phyloP scores from a whole-genome alignment of 345 rosid genomes.

The Dipteronia dyeriana region DNA sequence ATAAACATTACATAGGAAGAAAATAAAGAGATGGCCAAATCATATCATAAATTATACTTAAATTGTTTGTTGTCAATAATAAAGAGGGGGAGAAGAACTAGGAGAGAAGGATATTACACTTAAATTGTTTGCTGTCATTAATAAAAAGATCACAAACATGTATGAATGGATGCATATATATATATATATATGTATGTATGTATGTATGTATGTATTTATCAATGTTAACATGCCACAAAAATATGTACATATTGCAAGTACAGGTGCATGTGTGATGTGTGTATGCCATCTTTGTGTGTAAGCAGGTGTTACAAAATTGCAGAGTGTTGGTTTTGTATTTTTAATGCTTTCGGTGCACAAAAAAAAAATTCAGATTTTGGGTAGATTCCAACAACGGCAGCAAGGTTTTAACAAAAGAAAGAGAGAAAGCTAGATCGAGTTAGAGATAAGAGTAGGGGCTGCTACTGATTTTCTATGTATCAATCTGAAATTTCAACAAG shows the following conservation, averaged over 20 bases:
- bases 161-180: not conserved
- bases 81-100: not conserved
- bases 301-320: not conserved
- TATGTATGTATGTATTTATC: not conserved
- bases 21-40: not conserved
- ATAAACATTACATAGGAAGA: slow-evolving; percentile 3
- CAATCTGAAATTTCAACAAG: not conserved
- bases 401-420: not conserved
- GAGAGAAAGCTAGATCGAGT: not conserved
- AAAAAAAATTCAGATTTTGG: no score
- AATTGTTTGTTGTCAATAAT: not conserved
- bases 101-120: no score
- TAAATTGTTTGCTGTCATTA: no score
- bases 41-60: not conserved
- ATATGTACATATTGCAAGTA: not conserved
- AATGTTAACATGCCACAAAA: not conserved
- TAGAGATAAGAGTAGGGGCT: not conserved
- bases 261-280: not conserved
- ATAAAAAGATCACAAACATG: not conserved
- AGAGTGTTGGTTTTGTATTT: not conserved
- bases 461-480: not conserved
- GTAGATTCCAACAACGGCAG: not conserved
- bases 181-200: no score
- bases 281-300: no score
- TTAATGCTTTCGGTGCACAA: not conserved